phyloP scores from a whole-genome alignment of 225 moss, liverwort and hornwort genomes.

The Takakia lepidozioides region DNA sequence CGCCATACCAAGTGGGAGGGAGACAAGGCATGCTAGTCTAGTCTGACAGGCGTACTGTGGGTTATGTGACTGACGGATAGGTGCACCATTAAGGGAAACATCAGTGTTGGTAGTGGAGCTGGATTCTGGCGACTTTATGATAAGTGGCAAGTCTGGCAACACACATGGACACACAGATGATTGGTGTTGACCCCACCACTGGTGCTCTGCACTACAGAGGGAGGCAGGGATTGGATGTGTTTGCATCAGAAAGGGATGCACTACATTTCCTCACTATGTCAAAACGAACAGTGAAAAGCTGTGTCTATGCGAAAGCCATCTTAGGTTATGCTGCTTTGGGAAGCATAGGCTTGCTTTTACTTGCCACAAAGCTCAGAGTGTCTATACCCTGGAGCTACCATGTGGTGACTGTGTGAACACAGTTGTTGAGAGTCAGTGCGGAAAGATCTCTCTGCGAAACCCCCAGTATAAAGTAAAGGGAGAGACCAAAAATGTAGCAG shows the following conservation, averaged over 20 bases:
- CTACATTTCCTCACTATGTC: constrained; percentile 36
- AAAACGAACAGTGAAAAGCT: constrained; percentile 35
- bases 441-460: constrained; percentile 73
- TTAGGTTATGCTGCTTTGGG: constrained; percentile 92
- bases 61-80: no score
- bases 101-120: constrained; percentile 70
- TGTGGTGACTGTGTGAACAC: constrained; percentile 81
- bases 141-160: constrained; percentile 79
- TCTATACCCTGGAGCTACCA: constrained; percentile 70
- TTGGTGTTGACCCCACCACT: constrained; percentile 82
- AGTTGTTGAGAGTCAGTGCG: constrained; percentile 72
- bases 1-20: no score
- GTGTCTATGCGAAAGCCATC: constrained; percentile 49
- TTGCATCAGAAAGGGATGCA: constrained; percentile 72
- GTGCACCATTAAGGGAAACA: constrained; percentile 58
- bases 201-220: constrained; percentile 78
- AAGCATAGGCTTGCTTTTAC: constrained; percentile 63
- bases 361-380: constrained; percentile 64
- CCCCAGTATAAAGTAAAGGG: constrained; percentile 73
- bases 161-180: constrained; percentile 77
- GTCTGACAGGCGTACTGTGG: no score
- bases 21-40: no score
- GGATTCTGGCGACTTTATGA: constrained; percentile 75
- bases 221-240: constrained; percentile 62
- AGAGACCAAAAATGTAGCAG: constrained; percentile 76